Base-by-base conservation (phyloP, 805 yeast genomes). In the Candida ovalis region DNA sequence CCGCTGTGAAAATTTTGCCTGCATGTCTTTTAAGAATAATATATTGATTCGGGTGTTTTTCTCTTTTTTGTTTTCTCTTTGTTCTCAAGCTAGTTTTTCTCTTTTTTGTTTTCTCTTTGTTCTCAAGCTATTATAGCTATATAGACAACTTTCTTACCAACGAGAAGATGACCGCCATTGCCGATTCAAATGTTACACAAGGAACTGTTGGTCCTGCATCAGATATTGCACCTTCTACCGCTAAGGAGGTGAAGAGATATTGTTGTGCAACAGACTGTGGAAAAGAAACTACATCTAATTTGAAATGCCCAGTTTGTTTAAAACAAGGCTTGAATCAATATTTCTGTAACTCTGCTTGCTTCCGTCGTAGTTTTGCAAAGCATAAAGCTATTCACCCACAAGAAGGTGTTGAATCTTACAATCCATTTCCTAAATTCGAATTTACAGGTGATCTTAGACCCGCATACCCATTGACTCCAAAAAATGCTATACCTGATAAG, bases 291-390 rank as follows among this genome's bases (percentile, higher is more conserved):
- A 72, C 72, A 3, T 85, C 95, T 19, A 68, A 75, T 38, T 73
- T 94, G 55, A 90, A 90, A 64, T 94, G 99, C 67, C 99, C 99
- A 0, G 74, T 91, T 15, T 94, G 99, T 68, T 69, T 94, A 52
- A 91, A 94, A 62, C 76, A 75, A 51, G 88, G 82, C 15, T 57
- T 79, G 43, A 72, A 75, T 37, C 72, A 79, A 43, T 76, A 76
- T 18, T 94, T 92, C 68, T 94, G 99, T 71, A 77, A 82, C 61
- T 96, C 91, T 55, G 69, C 70, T 1, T 92, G 99, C 67, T 92
- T 88, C 72, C 81, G 86, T 62, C 70, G 84, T 41, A 72, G 80
- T 40, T 87, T 89, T 81, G 68, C 77, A 15, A 65, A 74, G 15
- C 99, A 92, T 65, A 91, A 90, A 70, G 76, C 81, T 25, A 71